Conservation (phyloP, 2,329 filamentous ascomycete species). For the Xylogone sp. region DNA sequence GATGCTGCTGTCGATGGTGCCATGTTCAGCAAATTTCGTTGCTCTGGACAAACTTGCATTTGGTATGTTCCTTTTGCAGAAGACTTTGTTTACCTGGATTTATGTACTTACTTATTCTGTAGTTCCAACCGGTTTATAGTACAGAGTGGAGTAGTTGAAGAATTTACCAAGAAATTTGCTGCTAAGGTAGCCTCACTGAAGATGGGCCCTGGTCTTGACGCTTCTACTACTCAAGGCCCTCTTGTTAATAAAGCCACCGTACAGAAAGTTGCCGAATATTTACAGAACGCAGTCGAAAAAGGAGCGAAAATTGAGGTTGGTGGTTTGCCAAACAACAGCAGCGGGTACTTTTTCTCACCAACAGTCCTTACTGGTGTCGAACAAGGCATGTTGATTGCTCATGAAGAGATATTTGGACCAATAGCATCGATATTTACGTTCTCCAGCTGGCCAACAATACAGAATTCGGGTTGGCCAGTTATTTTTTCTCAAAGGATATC, state of each 20-base stretch:
- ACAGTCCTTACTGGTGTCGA: slow-evolving; percentile 85
- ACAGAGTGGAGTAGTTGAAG: slow-evolving; percentile 70
- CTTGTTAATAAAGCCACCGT: slow-evolving; percentile 79
- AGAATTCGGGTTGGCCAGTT: slow-evolving; percentile 84
- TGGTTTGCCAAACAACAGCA: slow-evolving; percentile 67
- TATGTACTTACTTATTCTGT: neutral
- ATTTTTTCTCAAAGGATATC: slow-evolving; percentile 75
- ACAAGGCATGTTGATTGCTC: slow-evolving; percentile 72
- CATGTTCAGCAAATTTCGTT: slow-evolving; percentile 83
- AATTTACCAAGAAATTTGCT: slow-evolving; percentile 63
- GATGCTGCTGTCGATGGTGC: slow-evolving; percentile 79
- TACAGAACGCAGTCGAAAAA: slow-evolving; percentile 72
- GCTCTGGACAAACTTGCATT: slow-evolving; percentile 90
- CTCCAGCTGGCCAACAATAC: slow-evolving; percentile 73
- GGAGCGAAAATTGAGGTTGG: slow-evolving; percentile 70
- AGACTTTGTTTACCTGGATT: neutral
- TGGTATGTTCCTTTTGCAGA: slow-evolving; percentile 26
- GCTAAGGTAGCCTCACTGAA: slow-evolving; percentile 68
- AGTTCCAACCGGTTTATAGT: slow-evolving; percentile 76
- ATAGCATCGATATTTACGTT: slow-evolving; percentile 86
- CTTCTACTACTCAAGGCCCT: slow-evolving; percentile 70
- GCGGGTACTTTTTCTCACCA: slow-evolving; percentile 80
- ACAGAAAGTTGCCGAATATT: slow-evolving; percentile 71
- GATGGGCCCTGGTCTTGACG: slow-evolving; percentile 67
- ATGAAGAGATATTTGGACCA: slow-evolving; percentile 91